A percentile compares a stretch with the other conserved stretches of the same genome.
Evolutionary conservation across 2,329 filamentous ascomycete species (phyloP).

Genomic region (Penicillium sp.): DNA sequence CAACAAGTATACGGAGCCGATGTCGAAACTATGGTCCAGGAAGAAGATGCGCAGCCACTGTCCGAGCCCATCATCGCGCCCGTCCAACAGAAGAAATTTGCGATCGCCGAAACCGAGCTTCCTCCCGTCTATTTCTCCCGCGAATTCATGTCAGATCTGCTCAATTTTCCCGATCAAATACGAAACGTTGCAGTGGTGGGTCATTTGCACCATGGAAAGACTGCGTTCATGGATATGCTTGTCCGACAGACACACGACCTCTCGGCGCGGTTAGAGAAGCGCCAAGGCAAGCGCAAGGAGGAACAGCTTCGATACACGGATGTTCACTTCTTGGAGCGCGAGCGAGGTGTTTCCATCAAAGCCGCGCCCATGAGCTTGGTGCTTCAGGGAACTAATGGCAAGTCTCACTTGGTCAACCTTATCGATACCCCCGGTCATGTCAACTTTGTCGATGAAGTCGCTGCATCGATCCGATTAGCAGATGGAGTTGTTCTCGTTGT

Average conservation of each 20-base stretch:
- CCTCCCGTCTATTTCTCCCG: constrained; percentile 86
- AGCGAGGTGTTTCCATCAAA: constrained; percentile 89
- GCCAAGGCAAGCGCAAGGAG: constrained; percentile 77
- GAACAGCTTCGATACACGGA: constrained; percentile 96
- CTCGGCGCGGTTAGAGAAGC: constrained; percentile 73
- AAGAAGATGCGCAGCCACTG: constrained; percentile 93
- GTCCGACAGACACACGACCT: constrained; percentile 95
- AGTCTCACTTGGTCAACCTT: constrained; percentile 93
- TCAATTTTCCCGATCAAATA: constrained; percentile 94
- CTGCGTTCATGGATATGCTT: constrained; percentile 97
- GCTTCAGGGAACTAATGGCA: constrained; percentile 82
- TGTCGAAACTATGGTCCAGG: constrained; percentile 93
- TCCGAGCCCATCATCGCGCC: constrained; percentile 92
- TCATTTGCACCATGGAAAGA: constrained; percentile 96
- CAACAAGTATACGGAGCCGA: constrained; percentile 92
- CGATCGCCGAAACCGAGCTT: constrained; percentile 85
- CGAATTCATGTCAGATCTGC: constrained; percentile 90
- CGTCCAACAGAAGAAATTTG: constrained; percentile 93
- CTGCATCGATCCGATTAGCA: constrained; percentile 79
- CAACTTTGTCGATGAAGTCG: constrained; percentile 97
- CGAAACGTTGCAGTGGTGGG: constrained; percentile 90
- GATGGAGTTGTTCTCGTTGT: constrained; percentile 93
- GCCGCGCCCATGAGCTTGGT: constrained; percentile 92
- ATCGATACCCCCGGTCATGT: constrained; percentile 97
- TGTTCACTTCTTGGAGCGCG: constrained; percentile 82